Percentiles rank a stretch among this genome's conserved stretches.
Evolutionary conservation across 176 grass and related monocot genomes (phyloP).

Genomic region (Rhipidocladum racemiflorum): DNA sequence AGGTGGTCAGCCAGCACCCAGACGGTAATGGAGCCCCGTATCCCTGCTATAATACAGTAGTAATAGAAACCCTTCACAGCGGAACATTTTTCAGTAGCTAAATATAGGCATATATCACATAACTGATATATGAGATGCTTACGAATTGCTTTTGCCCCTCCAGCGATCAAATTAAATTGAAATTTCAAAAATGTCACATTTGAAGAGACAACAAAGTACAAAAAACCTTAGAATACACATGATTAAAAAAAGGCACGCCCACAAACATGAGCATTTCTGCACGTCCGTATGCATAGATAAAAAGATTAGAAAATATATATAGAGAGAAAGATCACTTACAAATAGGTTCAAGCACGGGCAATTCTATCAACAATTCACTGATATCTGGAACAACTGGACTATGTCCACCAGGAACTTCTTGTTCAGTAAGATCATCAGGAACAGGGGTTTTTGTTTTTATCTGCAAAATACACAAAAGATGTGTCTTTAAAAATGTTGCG

Average conservation of each 20-base stretch:
- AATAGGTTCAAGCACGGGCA: slow-evolving; percentile 70
- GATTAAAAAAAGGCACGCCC: background rate
- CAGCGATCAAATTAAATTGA: background rate
- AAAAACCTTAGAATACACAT: slow-evolving; percentile 11
- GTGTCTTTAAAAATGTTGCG: background rate
- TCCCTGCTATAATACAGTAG: background rate
- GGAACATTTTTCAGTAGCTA: background rate
- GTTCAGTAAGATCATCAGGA: slow-evolving; percentile 62
- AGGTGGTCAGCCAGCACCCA: background rate
- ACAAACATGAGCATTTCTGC: background rate
- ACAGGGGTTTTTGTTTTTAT: slow-evolving; percentile 60
- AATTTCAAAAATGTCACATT: background rate
- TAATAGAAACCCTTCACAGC: background rate
- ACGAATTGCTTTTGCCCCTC: background rate
- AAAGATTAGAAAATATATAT: background rate
- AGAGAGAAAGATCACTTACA: slow-evolving; percentile 44
- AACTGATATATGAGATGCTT: background rate
- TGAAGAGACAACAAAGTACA: background rate
- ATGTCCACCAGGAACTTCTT: slow-evolving; percentile 49
- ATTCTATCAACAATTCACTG: slow-evolving; percentile 53
- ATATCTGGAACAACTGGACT: slow-evolving; percentile 43
- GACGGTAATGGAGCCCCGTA: background rate
- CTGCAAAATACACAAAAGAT: slow-evolving; percentile 34
- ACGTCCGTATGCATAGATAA: background rate
- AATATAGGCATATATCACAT: background rate